Conservation (phyloP, 2,329 filamentous ascomycete genomes). For the Penicillium sp. region DNA sequence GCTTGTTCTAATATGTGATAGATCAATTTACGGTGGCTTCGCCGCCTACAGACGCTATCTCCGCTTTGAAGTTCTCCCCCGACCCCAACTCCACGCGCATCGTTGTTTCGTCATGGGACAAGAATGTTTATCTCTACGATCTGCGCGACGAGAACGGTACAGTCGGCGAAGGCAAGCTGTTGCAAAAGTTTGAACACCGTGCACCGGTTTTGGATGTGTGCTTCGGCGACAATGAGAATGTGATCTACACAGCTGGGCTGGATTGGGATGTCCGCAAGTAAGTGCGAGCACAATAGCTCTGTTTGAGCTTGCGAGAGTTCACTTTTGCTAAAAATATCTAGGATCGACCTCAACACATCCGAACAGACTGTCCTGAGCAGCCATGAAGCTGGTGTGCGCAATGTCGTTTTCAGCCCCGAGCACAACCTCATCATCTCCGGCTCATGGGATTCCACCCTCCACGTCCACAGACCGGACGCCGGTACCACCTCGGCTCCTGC, state of each 20-base stretch:
- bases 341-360: conserved; percentile 69
- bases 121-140: conserved; percentile 86
- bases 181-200: conserved; percentile 73
- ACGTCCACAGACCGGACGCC: conserved; percentile 65
- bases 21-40: conserved; percentile 79
- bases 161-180: conserved; percentile 59
- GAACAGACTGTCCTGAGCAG: conserved; percentile 73
- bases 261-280: conserved; percentile 82
- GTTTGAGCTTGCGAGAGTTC: conserved; percentile 54
- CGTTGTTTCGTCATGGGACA: conserved; percentile 94
- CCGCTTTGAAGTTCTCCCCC: conserved; percentile 80
- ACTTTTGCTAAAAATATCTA: conserved; percentile 38
- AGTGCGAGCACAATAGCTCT: conserved; percentile 19
- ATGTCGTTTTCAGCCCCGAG: conserved; percentile 74
- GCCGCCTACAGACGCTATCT: conserved; percentile 83
- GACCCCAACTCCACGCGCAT: conserved; percentile 70
- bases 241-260: conserved; percentile 81
- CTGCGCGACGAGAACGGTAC: conserved; percentile 55
- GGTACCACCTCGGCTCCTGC: conserved; percentile 56
- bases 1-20: conserved; percentile 17
- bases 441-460: conserved; percentile 90
- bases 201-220: conserved; percentile 88
- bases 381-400: conserved; percentile 76
- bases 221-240: conserved; percentile 78
- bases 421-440: conserved; percentile 80